Evolutionary conservation across 305 asterid genomes (phyloP), one percentile per base, ranked within the genome.

Genomic region (Fraxinus platypoda): DNA sequence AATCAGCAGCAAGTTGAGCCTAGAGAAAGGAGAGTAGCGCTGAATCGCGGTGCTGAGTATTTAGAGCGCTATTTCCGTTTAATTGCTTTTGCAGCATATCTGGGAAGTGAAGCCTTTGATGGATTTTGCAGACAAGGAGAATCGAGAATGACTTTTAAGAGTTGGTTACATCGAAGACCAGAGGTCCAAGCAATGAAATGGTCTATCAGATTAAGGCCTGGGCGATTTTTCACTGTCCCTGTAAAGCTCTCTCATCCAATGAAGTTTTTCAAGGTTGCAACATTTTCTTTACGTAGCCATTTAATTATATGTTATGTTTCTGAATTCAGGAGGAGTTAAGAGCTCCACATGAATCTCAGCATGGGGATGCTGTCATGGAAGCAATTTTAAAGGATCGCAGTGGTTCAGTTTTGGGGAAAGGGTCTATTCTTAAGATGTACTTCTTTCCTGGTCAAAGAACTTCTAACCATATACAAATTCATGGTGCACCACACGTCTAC

Each of bases 321-420:
- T 84, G 70, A 85, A 78, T 87, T 80, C 94, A 96, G 99, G 99
- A 96, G 90, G 97, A 94, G 85, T 82, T 96, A 87, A 90, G 99
- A 91, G 95, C 97, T 82, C 98, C 98, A 37, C 94, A 93, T 81
- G 99, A 96, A 87, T 94, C 97, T 89, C 98, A 96, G 85, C 99
- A 96, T 82, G 99, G 99, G 73, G 99, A 96, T 90, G 99, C 99
- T 81, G 99, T 96, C 79, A 96, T 96, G 99, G 99, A 96, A 88
- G 97, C 99, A 83, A 92, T 94, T 88, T 98, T 96, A 84, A 92
- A 92, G 86, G 96, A 93, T 86, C 99, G 99, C 75, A 93, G 87
- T 90, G 98, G 99, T 86, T 96, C 99, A 57, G 99, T 96, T 87
- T 89, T 96, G 88, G 99, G 97, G 49, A 93, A 93, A 86, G 99